phyloP scores from a whole-genome alignment of 768 basidiomycete species.

The Lentinula guzmanii region DNA sequence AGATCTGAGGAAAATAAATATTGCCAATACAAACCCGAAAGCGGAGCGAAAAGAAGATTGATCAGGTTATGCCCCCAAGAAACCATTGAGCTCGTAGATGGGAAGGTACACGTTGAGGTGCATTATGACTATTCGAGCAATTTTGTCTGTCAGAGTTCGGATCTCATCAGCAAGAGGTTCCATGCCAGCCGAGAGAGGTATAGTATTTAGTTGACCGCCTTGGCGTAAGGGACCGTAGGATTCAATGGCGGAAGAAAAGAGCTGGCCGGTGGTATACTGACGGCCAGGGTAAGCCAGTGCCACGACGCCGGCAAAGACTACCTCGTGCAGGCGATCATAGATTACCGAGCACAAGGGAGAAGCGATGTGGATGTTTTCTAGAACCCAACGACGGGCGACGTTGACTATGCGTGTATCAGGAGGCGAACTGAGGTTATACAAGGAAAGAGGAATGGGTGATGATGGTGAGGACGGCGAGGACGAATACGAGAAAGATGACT shows the following conservation, averaged over 20 bases:
- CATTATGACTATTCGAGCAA: slow-evolving; percentile 66
- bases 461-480: slow-evolving; percentile 6
- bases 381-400: slow-evolving; percentile 69
- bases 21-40: neutral
- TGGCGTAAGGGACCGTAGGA: slow-evolving; percentile 5
- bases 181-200: slow-evolving; percentile 47
- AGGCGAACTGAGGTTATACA: slow-evolving; percentile 19
- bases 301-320: slow-evolving; percentile 56
- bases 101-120: slow-evolving; percentile 73
- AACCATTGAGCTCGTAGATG: slow-evolving; percentile 69
- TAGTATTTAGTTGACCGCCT: slow-evolving; percentile 8
- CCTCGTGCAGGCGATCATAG: slow-evolving; percentile 56
- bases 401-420: slow-evolving; percentile 51
- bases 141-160: slow-evolving; percentile 58
- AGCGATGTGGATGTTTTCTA: slow-evolving; percentile 53
- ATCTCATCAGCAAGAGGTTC: slow-evolving; percentile 70
- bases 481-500: neutral
- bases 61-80: slow-evolving; percentile 25
- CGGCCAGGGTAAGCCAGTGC: slow-evolving; percentile 43
- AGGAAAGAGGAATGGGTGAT: slow-evolving; percentile 10
- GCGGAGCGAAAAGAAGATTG: neutral
- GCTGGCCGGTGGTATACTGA: slow-evolving; percentile 25
- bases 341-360: slow-evolving; percentile 58
- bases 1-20: neutral
- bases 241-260: slow-evolving; percentile 10